Evolutionary conservation across 140 eudicot genomes (phyloP).

Genomic region (Erigeron philadelphicus): DNA sequence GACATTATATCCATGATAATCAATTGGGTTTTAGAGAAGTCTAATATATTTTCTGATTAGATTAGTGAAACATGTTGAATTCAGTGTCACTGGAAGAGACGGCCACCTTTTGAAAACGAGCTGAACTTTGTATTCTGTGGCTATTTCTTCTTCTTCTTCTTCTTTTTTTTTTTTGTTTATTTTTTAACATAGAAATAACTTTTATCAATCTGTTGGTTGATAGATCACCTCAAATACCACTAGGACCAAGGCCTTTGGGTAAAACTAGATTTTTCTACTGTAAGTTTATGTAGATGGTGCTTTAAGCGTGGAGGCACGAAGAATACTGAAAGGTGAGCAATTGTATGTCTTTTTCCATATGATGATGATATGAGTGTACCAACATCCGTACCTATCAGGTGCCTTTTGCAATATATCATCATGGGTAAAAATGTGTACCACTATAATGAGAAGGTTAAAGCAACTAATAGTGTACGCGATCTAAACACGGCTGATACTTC

Average conservation of each 20-base stretch:
- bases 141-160: too few species aligned
- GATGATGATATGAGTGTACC: constrained; percentile 26
- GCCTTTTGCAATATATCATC: constrained; percentile 24
- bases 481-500: constrained; percentile 18
- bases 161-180: too few species aligned
- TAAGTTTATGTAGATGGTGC: constrained; percentile 19
- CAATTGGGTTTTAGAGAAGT: too few species aligned
- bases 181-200: too few species aligned
- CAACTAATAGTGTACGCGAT: constrained; percentile 13
- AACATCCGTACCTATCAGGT: constrained; percentile 32
- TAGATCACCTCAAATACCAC: neutral
- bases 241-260: neutral
- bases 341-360: neutral
- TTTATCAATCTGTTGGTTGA: neutral
- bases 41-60: too few species aligned
- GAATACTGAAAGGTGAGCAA: constrained; percentile 2
- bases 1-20: neutral
- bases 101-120: too few species aligned
- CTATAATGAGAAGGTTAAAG: constrained; percentile 4
- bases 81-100: too few species aligned
- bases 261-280: neutral
- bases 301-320: constrained; percentile 22
- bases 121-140: too few species aligned
- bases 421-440: constrained; percentile 13
- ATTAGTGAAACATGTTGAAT: too few species aligned